Conservation (phyloP, 1,139 yeast species). For the Ashbya aceris region DNA sequence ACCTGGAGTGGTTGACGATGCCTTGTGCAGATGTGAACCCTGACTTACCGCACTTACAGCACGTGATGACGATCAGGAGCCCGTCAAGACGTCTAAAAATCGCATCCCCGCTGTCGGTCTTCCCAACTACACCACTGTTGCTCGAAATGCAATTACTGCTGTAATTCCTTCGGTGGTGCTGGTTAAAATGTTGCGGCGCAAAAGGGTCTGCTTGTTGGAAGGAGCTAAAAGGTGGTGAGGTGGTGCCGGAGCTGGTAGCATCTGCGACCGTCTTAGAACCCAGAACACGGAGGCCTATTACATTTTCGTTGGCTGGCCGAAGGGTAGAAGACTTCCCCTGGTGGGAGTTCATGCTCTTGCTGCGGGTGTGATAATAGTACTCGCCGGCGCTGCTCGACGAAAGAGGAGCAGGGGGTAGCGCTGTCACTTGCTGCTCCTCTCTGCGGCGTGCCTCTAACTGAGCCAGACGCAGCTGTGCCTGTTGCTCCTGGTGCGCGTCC, state of each 20-base stretch:
- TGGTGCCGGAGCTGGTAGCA: background rate
- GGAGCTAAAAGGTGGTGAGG: background rate
- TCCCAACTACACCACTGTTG: slow-evolving; percentile 30
- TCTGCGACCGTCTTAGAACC: slow-evolving; percentile 13
- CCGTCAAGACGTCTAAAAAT: slow-evolving; percentile 68
- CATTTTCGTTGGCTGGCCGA: slow-evolving; percentile 17
- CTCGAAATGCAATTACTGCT: slow-evolving; percentile 29
- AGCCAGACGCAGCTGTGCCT: slow-evolving; percentile 12
- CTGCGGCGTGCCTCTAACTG: slow-evolving; percentile 10
- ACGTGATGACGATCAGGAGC: slow-evolving; percentile 54
- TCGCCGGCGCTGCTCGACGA: slow-evolving; percentile 2
- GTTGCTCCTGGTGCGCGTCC: slow-evolving; percentile 19
- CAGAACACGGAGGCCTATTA: slow-evolving; percentile 14
- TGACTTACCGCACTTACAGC: slow-evolving; percentile 58
- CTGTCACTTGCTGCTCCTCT: slow-evolving; percentile 13
- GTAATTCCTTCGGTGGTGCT: slow-evolving; percentile 31
- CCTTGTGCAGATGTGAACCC: slow-evolving; percentile 78
- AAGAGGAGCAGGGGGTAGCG: slow-evolving; percentile 5
- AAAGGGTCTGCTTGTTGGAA: slow-evolving; percentile 7
- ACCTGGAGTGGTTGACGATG: slow-evolving; percentile 64
- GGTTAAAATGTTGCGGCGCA: slow-evolving; percentile 21
- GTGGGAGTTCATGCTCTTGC: slow-evolving; percentile 24
- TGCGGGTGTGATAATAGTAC: slow-evolving; percentile 25
- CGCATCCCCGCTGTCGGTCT: slow-evolving; percentile 36
- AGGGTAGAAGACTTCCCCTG: slow-evolving; percentile 13